Base-by-base conservation (phyloP, 306 rosid species). In the Citrullus colocynthis region DNA sequence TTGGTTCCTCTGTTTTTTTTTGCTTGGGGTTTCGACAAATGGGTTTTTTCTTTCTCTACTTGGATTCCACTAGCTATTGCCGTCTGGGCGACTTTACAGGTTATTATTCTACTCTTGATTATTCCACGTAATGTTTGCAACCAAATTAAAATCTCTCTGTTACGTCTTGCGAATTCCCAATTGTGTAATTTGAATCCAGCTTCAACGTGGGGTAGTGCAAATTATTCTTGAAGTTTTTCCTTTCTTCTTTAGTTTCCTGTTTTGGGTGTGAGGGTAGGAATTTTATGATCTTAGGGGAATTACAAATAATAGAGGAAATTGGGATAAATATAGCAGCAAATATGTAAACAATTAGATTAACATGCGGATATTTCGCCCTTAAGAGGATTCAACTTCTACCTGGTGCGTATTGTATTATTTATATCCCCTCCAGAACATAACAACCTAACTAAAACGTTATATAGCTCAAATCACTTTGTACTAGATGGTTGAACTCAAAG, bases 71-170 rank as follows among this genome's bases (percentile, higher is more conserved):
- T 95, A 37, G 86, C 74, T 7, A 85, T 86, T 71, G 98, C 93
- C 54, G 92, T 92, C 0, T 92, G 97, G 97, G 85, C 91, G 7
- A 87, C 97, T 58, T n/a, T 86, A 21, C 99, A 95, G 99, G 99
- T 95, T 48, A 42, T 39, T 34, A 1, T 78, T n/a, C 77, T 20
- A 24, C 60, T 7, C 17, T 44, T 12, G 6, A 24, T 3, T 13
- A 5, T 11, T 44, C 49, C n/a, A 15, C 6, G 16, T 52, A 52
- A 52, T 52, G 57, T 52, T 52, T 52, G 57, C 5, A 12, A 48
- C 7, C 6, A 11, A 36, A 37, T 18, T 20, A 18, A n/a, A 1
- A 24, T 6, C 9, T 12, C 6, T 42, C 75, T 45, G 74, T 70
- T 45, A 44, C 13, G 75, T 13, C 2, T 42, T 70, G 20, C 39